Evolutionary conservation across 345 rosid genomes (phyloP), one percentile per base, ranked within the genome.

Genomic region (Gossypium longicalyx): DNA sequence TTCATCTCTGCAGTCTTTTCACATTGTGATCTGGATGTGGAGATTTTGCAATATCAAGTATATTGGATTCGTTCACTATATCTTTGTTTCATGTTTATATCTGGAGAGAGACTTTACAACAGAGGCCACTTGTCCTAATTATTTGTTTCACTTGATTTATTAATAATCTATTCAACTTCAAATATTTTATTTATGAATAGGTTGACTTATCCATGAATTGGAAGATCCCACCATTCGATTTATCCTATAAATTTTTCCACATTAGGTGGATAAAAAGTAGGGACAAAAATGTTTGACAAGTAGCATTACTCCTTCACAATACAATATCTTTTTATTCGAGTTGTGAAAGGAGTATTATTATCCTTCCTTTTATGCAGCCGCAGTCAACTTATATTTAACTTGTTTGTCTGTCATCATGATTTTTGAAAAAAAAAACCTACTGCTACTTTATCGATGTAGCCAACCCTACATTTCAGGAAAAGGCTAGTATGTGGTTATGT

Each of bases 1-100:
- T 49, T 81, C 66, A 73, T 54, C 72, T 70, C 12, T 25, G 9
- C 56, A 11, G 54, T 51, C 67, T 25, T 70, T 71, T 71, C 27
- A 45, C 17, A 22, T 43, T 59, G 25, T 58, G 53, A 71, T 57
- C 12, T 72, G 4, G 34, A 57, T 58, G 22, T 43, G 38, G 66
- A 23, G 49, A 38, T 56, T 13, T 72, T 57, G 61, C 60, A 29
- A 6, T 16, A 16, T 52, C 23, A 51, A 23, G 38, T 69, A 12
- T 23, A 45, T 12, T 41, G 66, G 65, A 20, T 58, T 72, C 2
- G 23, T 20, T 72, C n/a, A 44, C 38, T 59, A 23, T 52, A 12
- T 38, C 1, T 70, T 68, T 68, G 58, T 68, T 64, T 64, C 25
- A 20, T 65, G 70, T 43, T 62, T 41, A 25, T 49, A 48, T 48